Evolutionary conservation across 495 filamentous ascomycete genomes (phyloP).

Genomic region (Choiromyces venosus): DNA sequence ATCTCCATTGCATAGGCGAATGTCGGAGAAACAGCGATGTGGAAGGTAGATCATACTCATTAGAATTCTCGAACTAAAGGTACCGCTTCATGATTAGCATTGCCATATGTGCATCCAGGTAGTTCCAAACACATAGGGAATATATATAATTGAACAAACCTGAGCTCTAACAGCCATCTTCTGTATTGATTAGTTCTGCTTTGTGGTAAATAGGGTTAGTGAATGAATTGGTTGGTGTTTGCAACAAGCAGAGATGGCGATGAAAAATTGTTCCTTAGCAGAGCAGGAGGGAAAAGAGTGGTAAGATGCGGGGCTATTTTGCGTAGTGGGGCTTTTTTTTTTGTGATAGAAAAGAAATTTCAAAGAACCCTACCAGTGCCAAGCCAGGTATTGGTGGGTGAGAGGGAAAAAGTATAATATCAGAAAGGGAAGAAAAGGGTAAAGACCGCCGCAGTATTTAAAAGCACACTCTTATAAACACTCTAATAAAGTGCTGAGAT

Average conservation of each 20-base stretch:
- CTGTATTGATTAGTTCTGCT: constrained; percentile 18
- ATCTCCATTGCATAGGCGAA: background rate
- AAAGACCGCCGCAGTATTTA: background rate
- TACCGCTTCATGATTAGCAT: constrained; percentile 12
- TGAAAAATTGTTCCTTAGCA: background rate
- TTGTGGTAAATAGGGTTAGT: background rate
- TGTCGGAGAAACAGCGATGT: constrained; percentile 23
- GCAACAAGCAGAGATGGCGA: background rate
- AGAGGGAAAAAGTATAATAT: background rate
- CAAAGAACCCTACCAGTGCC: background rate
- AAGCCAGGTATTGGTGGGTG: background rate
- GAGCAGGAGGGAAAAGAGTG: background rate
- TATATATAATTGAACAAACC: constrained; percentile 18
- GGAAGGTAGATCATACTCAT: constrained; percentile 66
- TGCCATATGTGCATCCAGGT: background rate
- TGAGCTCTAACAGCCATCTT: constrained; percentile 41
- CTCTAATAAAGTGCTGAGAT: background rate
- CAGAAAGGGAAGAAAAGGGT: background rate
- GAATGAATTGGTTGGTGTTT: constrained; percentile 12
- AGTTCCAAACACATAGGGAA: background rate
- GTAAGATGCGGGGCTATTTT: background rate
- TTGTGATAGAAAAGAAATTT: background rate
- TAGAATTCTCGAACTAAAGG: constrained; percentile 87
- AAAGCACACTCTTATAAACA: background rate
- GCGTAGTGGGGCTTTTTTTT: background rate